Percentiles rank a stretch among this genome's conserved stretches.
Evolutionary conservation across 2,329 filamentous ascomycete genomes (phyloP).

Genomic region (Harringtonia lauricola): DNA sequence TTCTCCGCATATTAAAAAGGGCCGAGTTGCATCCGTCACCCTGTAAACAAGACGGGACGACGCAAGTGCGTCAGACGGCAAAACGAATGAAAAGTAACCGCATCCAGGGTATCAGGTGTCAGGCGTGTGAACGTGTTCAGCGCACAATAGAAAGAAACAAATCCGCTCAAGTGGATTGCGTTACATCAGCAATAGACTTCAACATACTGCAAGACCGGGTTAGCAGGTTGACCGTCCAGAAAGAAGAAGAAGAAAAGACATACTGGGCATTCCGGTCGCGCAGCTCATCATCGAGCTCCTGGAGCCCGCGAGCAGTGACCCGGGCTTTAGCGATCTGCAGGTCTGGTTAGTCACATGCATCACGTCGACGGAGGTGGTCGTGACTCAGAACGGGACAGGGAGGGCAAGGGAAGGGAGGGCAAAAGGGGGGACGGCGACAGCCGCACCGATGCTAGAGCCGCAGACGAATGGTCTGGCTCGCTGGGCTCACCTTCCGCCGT

Average conservation of each 20-base stretch:
- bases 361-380: neutral
- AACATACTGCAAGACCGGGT: neutral
- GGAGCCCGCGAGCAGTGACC: constrained; percentile 16
- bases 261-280: constrained; percentile 16
- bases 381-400: neutral
- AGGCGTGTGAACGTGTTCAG: too few relatives aligned
- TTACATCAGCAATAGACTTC: constrained; percentile 2
- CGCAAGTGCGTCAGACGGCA: too few relatives aligned
- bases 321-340: constrained; percentile 20
- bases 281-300: constrained; percentile 19
- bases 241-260: neutral
- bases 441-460: constrained; percentile 58
- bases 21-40: too few relatives aligned
- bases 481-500: constrained; percentile 47
- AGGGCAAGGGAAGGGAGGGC: constrained; percentile 5
- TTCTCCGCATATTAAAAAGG: too few relatives aligned
- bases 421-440: constrained; percentile 8
- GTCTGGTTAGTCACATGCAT: neutral
- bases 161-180: neutral
- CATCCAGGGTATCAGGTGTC: neutral
- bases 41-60: too few relatives aligned
- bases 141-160: neutral
- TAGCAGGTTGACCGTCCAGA: neutral
- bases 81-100: neutral
- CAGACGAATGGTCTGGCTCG: constrained; percentile 49